These are phyloP conservation scores for Dipteronia sinensis DNA, from an alignment of 345 rosid genomes.

Conservation along the genomic window DNA sequence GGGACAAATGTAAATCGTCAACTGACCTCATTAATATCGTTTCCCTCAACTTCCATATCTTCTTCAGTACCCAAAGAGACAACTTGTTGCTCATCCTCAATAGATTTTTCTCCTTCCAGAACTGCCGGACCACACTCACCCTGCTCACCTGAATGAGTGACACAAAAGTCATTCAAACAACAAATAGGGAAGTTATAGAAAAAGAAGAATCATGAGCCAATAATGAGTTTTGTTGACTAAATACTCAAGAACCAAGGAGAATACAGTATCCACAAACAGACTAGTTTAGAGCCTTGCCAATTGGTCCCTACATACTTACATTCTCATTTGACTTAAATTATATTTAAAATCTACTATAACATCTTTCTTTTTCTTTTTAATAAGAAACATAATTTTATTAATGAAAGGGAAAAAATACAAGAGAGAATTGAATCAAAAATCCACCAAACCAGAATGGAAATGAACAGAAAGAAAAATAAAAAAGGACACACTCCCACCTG, in stretches of 20 bases:
- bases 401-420: neutral
- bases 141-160: slow-evolving; percentile 39
- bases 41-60: slow-evolving; percentile 43
- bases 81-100: slow-evolving; percentile 39
- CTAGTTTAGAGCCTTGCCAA: neutral
- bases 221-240: neutral
- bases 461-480: neutral
- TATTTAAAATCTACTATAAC: neutral
- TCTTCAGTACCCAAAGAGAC: slow-evolving; percentile 51
- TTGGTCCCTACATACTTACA: neutral
- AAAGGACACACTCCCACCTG: neutral
- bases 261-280: neutral
- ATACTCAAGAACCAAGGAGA: neutral
- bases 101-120: slow-evolving; percentile 41
- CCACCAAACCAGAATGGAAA: neutral
- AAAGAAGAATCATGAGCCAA: neutral
- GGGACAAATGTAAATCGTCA: neutral
- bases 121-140: slow-evolving; percentile 30
- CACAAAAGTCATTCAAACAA: slow-evolving; percentile 26
- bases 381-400: neutral
- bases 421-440: neutral
- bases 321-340: neutral
- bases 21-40: slow-evolving; percentile 52
- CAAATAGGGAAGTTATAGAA: slow-evolving; percentile 19
- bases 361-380: neutral